Conservation (phyloP, 1,139 yeast genomes). For the Pneumocystis oryctolagi region DNA sequence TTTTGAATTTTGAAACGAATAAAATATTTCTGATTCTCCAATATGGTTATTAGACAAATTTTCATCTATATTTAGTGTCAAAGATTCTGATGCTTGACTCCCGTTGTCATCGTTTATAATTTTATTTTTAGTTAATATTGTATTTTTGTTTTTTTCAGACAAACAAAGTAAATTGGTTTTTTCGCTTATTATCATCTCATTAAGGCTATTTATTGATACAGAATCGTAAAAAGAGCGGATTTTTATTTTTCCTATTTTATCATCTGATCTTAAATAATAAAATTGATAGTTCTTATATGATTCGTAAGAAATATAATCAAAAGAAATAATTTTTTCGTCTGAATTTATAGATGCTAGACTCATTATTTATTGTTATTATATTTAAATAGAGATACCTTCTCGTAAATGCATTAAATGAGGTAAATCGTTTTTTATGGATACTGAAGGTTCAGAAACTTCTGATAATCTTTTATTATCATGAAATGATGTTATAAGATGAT, state of each 20-base stretch:
- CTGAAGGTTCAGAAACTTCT: background rate
- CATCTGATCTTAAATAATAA: background rate
- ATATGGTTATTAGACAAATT: background rate
- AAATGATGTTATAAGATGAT: background rate
- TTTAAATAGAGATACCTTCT: background rate
- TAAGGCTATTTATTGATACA: background rate
- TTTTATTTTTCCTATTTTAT: background rate
- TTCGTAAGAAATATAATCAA: background rate
- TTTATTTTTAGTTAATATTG: background rate
- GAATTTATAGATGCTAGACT: background rate
- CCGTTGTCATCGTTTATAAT: background rate
- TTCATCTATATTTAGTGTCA: background rate
- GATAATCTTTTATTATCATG: background rate
- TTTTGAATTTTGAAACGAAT: background rate
- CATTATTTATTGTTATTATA: background rate
- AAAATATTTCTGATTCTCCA: background rate
- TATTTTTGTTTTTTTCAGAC: background rate
- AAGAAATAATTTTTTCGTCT: background rate
- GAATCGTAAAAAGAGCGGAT: background rate
- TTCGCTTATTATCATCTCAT: background rate
- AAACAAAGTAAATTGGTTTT: background rate
- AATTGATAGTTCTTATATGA: background rate
- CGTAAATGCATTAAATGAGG: background rate
- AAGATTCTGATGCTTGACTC: background rate
- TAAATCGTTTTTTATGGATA: background rate